Percentiles rank a stretch among this genome's conserved stretches.
phyloP scores from a whole-genome alignment of 768 basidiomycete species.

The Leccinum rimulosum region DNA sequence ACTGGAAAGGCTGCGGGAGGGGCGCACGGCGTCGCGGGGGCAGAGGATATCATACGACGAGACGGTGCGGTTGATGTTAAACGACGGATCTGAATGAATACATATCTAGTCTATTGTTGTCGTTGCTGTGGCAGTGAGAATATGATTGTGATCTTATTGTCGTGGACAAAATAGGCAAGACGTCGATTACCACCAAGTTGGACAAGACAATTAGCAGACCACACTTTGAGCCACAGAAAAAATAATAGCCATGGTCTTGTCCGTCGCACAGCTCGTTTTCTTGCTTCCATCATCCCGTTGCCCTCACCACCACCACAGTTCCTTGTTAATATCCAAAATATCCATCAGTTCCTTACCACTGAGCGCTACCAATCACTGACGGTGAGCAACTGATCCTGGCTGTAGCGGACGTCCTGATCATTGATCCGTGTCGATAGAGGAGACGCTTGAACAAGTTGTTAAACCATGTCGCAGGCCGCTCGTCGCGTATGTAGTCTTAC shows the following conservation, averaged over 20 bases:
- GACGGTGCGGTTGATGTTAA: constrained; percentile 24
- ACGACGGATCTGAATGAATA: constrained; percentile 7
- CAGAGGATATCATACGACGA: constrained; percentile 44
- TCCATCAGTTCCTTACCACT: not conserved
- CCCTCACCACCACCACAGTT: not conserved
- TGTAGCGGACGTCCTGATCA: not conserved
- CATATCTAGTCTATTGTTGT: not conserved
- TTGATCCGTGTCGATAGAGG: constrained; percentile 12
- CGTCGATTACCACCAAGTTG: not conserved
- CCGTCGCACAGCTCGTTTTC: not conserved
- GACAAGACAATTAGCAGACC: constrained; percentile 24
- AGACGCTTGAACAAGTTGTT: not conserved
- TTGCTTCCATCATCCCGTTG: not conserved
- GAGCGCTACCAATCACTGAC: not conserved
- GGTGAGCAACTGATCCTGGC: constrained; percentile 1
- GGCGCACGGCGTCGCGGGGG: constrained; percentile 50
- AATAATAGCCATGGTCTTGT: constrained; percentile 5
- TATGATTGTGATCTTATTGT: not conserved
- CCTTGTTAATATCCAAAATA: not conserved
- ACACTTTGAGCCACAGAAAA: constrained; percentile 9
- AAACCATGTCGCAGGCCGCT: constrained; percentile 1
- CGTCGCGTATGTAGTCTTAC: constrained; percentile 12
- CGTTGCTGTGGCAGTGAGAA: not conserved
- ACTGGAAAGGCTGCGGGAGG: constrained; percentile 53
- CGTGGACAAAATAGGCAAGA: constrained; percentile 22